phyloP scores from a whole-genome alignment of 345 rosid species.

The Gossypium stocksii region DNA sequence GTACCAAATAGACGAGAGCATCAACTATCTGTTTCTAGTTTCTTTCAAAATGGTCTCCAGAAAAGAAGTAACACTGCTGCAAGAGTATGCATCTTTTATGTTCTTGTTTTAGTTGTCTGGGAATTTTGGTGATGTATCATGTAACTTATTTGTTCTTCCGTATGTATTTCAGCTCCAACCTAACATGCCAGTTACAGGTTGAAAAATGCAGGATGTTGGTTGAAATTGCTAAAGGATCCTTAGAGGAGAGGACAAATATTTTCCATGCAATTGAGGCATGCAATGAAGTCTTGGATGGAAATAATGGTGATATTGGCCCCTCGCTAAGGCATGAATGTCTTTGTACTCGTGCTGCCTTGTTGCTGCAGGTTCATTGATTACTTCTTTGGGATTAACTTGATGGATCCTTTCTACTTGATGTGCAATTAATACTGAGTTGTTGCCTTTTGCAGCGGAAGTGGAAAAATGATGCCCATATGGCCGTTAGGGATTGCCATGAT shows the following conservation, averaged over 20 bases:
- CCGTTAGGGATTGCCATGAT: conserved; percentile 74
- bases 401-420: conserved; percentile 6
- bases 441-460: conserved; percentile 66
- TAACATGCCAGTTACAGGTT: conserved; percentile 44
- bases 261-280: conserved; percentile 82
- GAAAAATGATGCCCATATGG: conserved; percentile 94
- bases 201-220: conserved; percentile 58
- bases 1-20: conserved; percentile 44
- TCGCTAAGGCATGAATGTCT: conserved; percentile 63
- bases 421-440: background rate
- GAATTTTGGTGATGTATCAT: background rate
- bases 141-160: conserved; percentile 4
- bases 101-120: background rate
- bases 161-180: conserved; percentile 13
- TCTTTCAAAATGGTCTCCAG: conserved; percentile 25
- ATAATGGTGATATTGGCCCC: conserved; percentile 44
- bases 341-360: conserved; percentile 88
- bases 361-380: conserved; percentile 65
- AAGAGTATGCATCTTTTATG: conserved; percentile 33
- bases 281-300: conserved; percentile 71
- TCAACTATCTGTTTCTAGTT: conserved; percentile 31
- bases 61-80: conserved; percentile 28
- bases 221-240: conserved; percentile 54
- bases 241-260: conserved; percentile 51
- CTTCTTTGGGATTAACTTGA: background rate